These are phyloP conservation scores for Notholithocarpus densiflorus DNA, from an alignment of 306 rosid genomes.

Conservation along the genomic window DNA sequence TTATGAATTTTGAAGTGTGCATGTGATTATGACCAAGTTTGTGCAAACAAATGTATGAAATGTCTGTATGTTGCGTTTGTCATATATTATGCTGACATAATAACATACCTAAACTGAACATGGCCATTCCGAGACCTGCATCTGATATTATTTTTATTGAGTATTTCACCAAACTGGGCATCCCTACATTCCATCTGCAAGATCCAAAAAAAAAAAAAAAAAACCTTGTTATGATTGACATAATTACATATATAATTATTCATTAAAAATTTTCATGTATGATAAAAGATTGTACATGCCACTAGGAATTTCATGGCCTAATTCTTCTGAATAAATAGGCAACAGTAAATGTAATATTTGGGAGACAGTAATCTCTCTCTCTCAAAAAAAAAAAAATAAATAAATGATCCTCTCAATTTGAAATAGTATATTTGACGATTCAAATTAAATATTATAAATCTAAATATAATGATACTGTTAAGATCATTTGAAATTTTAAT, in stretches of 20 bases:
- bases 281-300: neutral
- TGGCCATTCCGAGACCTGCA: constrained; percentile 52
- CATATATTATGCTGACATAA: neutral
- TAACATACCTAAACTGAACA: constrained; percentile 42
- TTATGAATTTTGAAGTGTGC: no score
- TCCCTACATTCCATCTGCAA: constrained; percentile 40
- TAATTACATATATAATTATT: neutral
- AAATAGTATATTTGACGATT: no score
- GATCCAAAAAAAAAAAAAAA: neutral
- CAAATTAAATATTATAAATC: no score
- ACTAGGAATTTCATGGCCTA: neutral
- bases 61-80: neutral
- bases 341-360: neutral
- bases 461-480: no score
- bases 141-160: constrained; percentile 40
- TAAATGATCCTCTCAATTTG: no score
- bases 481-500: no score
- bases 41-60: neutral
- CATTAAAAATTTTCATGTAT: neutral
- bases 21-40: neutral
- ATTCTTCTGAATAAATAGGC: neutral
- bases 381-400: no score
- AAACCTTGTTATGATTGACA: neutral
- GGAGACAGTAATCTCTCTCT: no score
- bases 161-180: constrained; percentile 45